Evolutionary conservation across 2,329 filamentous ascomycete genomes (phyloP).

Genomic region (Diaporthe citriasiana): DNA sequence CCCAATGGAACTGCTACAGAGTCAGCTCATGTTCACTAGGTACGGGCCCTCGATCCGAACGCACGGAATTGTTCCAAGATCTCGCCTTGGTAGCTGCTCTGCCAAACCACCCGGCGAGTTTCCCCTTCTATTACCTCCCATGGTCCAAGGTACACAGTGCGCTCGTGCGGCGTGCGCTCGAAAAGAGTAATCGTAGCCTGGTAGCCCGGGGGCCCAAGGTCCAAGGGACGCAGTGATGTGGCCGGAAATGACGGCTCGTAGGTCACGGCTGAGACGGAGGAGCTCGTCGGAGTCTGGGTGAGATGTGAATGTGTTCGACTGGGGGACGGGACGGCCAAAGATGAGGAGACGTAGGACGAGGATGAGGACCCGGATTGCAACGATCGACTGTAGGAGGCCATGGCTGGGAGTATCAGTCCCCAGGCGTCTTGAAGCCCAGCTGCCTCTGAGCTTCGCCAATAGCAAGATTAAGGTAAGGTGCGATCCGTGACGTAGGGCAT

Average conservation of each 20-base stretch:
- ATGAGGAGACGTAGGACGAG: conserved; percentile 64
- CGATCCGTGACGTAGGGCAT: conserved; percentile 34
- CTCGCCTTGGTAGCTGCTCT: conserved; percentile 66
- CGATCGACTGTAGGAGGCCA: conserved; percentile 51
- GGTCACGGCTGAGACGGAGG: conserved; percentile 60
- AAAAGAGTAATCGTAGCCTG: conserved; percentile 69
- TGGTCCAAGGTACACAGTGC: conserved; percentile 66
- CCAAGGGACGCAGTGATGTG: conserved; percentile 60
- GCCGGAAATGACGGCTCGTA: conserved; percentile 57
- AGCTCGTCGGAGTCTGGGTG: conserved; percentile 61
- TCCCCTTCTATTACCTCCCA: conserved; percentile 65
- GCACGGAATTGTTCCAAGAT: conserved; percentile 65
- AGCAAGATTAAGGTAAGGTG: conserved; percentile 21
- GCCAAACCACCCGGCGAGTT: conserved; percentile 65
- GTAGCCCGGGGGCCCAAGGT: conserved; percentile 67
- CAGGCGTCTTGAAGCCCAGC: conserved; percentile 45
- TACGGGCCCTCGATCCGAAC: conserved; percentile 43
- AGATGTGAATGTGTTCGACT: conserved; percentile 57
- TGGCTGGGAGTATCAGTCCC: conserved; percentile 49
- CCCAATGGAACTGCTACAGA: conserved; percentile 60
- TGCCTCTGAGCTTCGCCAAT: conserved; percentile 30
- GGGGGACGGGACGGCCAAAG: conserved; percentile 57
- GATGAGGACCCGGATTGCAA: conserved; percentile 58
- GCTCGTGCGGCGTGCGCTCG: conserved; percentile 63
- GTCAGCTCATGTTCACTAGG: conserved; percentile 38